Evolutionary conservation across 2,329 filamentous ascomycete genomes (phyloP), one percentile per base, ranked within the genome.

Genomic region (Gremmenia infestans): DNA sequence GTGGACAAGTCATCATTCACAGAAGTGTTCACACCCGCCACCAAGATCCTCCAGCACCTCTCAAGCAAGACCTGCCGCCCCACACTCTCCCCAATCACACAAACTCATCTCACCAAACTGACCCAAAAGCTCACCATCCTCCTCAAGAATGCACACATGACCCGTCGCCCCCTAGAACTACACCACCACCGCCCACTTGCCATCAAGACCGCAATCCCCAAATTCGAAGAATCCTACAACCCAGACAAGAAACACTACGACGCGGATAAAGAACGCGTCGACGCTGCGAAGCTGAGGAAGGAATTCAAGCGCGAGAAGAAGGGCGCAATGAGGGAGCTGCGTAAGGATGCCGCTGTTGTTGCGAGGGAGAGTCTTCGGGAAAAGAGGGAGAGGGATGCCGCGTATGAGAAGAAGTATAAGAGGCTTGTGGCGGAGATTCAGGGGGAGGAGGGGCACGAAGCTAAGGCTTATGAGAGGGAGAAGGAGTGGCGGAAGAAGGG

Each of bases 261-360:
- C 70, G 91, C 91, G 0, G 89, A 99, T 73, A 87, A 86, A 64
- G 91, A 96, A 73, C 89, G 94, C 36, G 87, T 89, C 22, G 91
- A 97, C 69, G 74, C 88, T 59, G 86, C 86, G 69, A 94, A 92
- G 73, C 81, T 99, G 68, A 86, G 86, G 75, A 86, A 86, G 60
- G 93, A 97, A 77, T 89, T 92, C 81, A 96, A 96, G 84, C 85
- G 88, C 70, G 94, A 99, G 80, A 83, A 85, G 72, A 99, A 99
- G 82, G 93, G 92, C 1, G 93, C 92, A 6, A 82, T 99, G 78
- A 83, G 94, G 65, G 94, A 99, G 75, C 77, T 99, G 66, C 83
- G 94, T 70, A 97, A 97, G 79, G 95, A 99, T 68, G 89, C 91
- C 54, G 90, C 88, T 72, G 97, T 99, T 70, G 85, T 97, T 76